Percentiles rank a stretch among this genome's conserved stretches.
These are phyloP conservation scores for Sporothrix protearum DNA, from an alignment of 2,329 filamentous ascomycete genomes.

Conservation along the genomic window DNA sequence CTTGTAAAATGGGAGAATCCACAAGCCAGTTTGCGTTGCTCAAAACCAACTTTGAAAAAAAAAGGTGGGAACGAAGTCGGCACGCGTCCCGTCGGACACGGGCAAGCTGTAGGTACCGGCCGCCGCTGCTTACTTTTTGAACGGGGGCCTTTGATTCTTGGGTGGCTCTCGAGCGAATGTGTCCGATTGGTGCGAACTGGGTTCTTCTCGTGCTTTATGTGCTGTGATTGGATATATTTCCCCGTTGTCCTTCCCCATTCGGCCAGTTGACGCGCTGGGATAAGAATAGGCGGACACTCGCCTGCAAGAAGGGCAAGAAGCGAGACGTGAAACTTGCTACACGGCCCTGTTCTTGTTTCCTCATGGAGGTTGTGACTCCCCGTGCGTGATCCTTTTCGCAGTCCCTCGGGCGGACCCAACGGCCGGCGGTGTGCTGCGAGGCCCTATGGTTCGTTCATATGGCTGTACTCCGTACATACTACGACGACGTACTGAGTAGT, in stretches of 20 bases:
- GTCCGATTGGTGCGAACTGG: background rate
- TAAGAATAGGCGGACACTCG: constrained; percentile 2
- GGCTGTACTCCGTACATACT: too few relatives aligned
- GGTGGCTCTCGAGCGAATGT: background rate
- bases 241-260: background rate
- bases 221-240: background rate
- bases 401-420: background rate
- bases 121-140: constrained; percentile 14
- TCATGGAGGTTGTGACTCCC: background rate
- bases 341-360: background rate
- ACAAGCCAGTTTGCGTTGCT: background rate
- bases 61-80: background rate
- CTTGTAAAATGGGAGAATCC: background rate
- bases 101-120: constrained; percentile 14
- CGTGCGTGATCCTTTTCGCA: background rate
- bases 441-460: background rate
- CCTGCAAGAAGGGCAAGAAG: background rate
- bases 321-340: background rate
- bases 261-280: background rate
- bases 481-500: too few relatives aligned
- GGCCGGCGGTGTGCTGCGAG: constrained; percentile 2
- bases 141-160: background rate
- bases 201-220: background rate
- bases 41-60: background rate
- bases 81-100: constrained; percentile 13